Percentiles rank a stretch among this genome's conserved stretches.
Conservation (phyloP, 2,329 filamentous ascomycete species). For the Claviceps pazoutovae region DNA sequence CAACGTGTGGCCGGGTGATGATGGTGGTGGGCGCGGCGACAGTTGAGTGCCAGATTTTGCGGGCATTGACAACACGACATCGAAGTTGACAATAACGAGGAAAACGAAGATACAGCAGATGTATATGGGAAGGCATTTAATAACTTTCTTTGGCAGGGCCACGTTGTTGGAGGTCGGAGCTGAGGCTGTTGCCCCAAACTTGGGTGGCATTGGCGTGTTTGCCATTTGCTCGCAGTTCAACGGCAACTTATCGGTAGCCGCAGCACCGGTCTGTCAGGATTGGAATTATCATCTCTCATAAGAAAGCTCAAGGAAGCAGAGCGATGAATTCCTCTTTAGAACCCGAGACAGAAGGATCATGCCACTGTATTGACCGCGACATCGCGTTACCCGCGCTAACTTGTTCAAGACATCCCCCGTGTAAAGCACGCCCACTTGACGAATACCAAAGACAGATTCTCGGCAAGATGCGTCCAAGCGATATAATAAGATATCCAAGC, state of each 20-base stretch:
- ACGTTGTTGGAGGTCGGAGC: conserved; percentile 18
- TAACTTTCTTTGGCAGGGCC: conserved; percentile 32
- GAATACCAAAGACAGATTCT: not conserved
- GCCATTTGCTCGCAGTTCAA: not conserved
- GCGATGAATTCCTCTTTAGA: too few species aligned
- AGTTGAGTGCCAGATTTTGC: not conserved
- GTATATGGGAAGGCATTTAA: conserved; percentile 32
- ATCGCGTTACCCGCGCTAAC: not conserved
- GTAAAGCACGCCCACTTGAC: not conserved
- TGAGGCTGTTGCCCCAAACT: not conserved
- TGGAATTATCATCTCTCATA: not conserved
- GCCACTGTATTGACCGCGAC: not conserved
- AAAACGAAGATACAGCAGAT: conserved; percentile 28
- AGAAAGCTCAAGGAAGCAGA: too few species aligned
- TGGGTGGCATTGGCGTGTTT: not conserved
- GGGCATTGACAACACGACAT: not conserved
- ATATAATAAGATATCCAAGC: not conserved
- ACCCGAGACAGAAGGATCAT: too few species aligned
- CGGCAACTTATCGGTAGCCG: not conserved
- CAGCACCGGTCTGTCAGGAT: not conserved
- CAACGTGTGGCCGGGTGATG: not conserved
- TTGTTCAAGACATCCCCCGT: not conserved
- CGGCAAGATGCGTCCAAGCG: not conserved
- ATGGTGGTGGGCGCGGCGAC: not conserved
- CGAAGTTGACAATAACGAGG: not conserved